Base-by-base conservation (phyloP, 352 stramenopile species). In the Pythium oligandrum region DNA sequence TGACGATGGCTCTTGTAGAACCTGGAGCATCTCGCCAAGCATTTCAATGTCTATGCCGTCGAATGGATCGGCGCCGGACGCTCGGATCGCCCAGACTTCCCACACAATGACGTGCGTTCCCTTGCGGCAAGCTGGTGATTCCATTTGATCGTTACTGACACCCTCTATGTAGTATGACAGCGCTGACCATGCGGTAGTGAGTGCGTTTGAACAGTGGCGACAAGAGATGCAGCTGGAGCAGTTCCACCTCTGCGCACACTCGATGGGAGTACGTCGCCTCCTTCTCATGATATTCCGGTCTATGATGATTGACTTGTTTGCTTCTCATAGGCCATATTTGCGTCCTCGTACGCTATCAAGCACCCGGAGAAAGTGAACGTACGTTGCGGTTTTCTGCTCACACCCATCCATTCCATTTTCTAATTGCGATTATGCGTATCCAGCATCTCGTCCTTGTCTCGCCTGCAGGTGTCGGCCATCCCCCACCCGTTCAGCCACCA, bases 1-100 rank as follows among this genome's bases (percentile, higher is more conserved):
- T 37, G 8, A 6, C 10, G 32, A 42, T 61, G 31, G 6, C 2
- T 49, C 12, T 5, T 52, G 6, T 47, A 90, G 75, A 94, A 90
- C 57, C 57, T 92, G 38, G 75, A 83, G 7, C 56, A 74, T 12
- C 51, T 94, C 37, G 77, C 83, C 42, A 74, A 90, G 64, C 71
- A 90, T 37, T 94, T 88, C 55, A 90, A 94, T 59, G 81, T 94
- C 57, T 94, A 92, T 59, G 78, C 83, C 3, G 83, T 94, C 33
- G 81, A 94, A 46, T 94, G 83, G 83, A 88, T 91, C 47, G 83
- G 83, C 44, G 73, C 86, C 35, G 83, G 78, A 2, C 83, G 83
- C 9, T 92, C 79, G 6, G 81, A 94, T 56, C 81, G 79, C 11
- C 83, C 83, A 8, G 78, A 90, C 34, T 88, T 90, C 42, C 56